Evolutionary conservation across 805 yeast species (phyloP).

Genomic region (Starmerella gropengiesseri): DNA sequence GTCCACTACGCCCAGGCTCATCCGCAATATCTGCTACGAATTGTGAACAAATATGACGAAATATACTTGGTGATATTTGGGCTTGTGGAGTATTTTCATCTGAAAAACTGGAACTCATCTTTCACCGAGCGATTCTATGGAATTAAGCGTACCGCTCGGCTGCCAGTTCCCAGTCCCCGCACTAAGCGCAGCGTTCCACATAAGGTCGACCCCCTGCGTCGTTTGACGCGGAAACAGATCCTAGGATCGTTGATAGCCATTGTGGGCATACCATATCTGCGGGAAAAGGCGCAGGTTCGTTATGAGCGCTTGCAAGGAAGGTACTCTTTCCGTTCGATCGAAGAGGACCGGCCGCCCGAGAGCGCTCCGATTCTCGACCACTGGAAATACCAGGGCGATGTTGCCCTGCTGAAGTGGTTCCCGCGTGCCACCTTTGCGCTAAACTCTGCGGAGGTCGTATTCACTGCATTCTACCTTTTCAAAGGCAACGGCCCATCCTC

Average conservation of each 20-base stretch:
- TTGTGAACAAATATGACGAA: slow-evolving; percentile 69
- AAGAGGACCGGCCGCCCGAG: slow-evolving; percentile 23
- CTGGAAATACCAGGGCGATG: slow-evolving; percentile 25
- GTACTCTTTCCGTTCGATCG: slow-evolving; percentile 40
- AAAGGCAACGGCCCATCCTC: slow-evolving; percentile 56
- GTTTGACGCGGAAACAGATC: slow-evolving; percentile 45
- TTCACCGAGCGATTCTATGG: slow-evolving; percentile 92
- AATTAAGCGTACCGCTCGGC: slow-evolving; percentile 45
- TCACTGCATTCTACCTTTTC: slow-evolving; percentile 55
- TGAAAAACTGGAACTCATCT: slow-evolving; percentile 67
- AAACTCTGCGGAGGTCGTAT: slow-evolving; percentile 41
- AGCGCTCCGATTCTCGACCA: slow-evolving; percentile 22
- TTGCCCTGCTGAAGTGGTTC: slow-evolving; percentile 44
- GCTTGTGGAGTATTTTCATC: slow-evolving; percentile 56
- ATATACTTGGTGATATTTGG: slow-evolving; percentile 51
- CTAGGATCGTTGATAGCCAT: slow-evolving; percentile 41
- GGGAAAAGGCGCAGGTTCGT: slow-evolving; percentile 53
- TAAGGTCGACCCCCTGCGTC: slow-evolving; percentile 40
- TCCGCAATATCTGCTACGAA: slow-evolving; percentile 54
- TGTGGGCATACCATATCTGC: slow-evolving; percentile 56
- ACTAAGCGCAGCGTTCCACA: slow-evolving; percentile 28
- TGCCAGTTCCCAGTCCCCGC: slow-evolving; percentile 26
- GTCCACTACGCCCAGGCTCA: slow-evolving; percentile 70
- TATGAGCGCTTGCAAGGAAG: slow-evolving; percentile 56
- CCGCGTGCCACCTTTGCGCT: slow-evolving; percentile 45